A percentile compares a stretch with the other conserved stretches of the same genome.
Conservation (phyloP, 495 filamentous ascomycete genomes). For the Penicillium cinerascens region DNA sequence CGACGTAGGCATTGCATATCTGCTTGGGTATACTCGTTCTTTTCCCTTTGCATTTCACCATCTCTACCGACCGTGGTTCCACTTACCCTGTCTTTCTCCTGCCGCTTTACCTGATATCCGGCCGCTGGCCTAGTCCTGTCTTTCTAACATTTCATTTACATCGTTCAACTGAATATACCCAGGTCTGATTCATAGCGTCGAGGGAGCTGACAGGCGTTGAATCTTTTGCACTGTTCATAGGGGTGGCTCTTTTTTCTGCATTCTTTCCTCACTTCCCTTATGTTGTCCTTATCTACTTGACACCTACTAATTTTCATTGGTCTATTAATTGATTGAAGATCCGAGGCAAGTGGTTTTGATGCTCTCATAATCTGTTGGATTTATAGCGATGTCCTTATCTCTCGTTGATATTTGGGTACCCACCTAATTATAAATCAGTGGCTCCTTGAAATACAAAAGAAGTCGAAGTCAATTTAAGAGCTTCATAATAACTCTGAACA, state of each 20-base stretch:
- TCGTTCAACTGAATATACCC: constrained; percentile 10
- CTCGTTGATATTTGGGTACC: background rate
- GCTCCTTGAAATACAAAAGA: background rate
- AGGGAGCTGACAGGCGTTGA: constrained; percentile 5
- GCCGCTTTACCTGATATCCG: background rate
- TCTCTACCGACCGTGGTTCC: background rate
- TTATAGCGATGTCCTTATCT: background rate
- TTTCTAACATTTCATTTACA: background rate
- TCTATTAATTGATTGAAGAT: background rate
- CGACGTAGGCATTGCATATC: background rate
- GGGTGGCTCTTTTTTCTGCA: background rate
- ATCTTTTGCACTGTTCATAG: background rate
- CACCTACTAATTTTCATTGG: background rate
- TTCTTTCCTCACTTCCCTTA: background rate
- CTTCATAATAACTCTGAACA: background rate
- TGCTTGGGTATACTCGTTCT: background rate
- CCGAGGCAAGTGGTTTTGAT: background rate
- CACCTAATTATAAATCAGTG: background rate
- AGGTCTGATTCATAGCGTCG: constrained; percentile 5
- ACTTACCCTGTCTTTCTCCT: background rate
- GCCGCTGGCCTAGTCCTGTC: background rate
- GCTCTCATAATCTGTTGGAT: background rate
- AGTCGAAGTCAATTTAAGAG: background rate
- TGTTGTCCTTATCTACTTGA: background rate
- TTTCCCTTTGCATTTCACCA: background rate